These are phyloP conservation scores for Adansonia grandidieri DNA, from an alignment of 441 rosid genomes.

Conservation along the genomic window DNA sequence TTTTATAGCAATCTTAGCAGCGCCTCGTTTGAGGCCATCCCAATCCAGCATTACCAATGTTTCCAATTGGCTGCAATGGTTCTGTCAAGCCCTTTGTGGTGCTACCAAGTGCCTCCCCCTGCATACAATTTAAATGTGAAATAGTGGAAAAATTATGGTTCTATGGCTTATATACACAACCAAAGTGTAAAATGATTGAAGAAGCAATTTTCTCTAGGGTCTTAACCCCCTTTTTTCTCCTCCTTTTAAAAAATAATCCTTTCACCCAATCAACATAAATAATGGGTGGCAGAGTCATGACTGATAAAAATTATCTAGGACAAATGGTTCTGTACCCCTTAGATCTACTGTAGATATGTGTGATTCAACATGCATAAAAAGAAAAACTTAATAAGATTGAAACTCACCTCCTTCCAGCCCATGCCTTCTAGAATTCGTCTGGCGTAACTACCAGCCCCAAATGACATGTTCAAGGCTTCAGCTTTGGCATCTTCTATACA, in stretches of 20 bases:
- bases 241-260: not conserved
- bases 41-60: constrained; percentile 78
- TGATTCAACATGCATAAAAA: not conserved
- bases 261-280: not conserved
- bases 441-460: constrained; percentile 83
- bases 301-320: not conserved
- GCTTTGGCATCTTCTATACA: constrained; percentile 62
- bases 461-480: constrained; percentile 68
- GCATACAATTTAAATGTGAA: constrained; percentile 29
- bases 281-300: not conserved
- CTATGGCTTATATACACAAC: not conserved
- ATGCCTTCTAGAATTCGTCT: constrained; percentile 77
- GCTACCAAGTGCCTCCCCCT: constrained; percentile 86
- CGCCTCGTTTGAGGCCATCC: constrained; percentile 63
- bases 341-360: not conserved
- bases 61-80: constrained; percentile 73
- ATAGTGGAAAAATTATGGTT: not conserved
- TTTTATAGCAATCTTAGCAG: not conserved
- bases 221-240: not conserved
- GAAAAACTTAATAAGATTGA: not conserved
- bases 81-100: constrained; percentile 66
- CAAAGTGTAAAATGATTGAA: not conserved
- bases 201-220: not conserved
- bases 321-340: not conserved
- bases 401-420: constrained; percentile 92